phyloP scores from a whole-genome alignment of 139 green algal genomes.

The Chlamydomonas asymmetrica region DNA sequence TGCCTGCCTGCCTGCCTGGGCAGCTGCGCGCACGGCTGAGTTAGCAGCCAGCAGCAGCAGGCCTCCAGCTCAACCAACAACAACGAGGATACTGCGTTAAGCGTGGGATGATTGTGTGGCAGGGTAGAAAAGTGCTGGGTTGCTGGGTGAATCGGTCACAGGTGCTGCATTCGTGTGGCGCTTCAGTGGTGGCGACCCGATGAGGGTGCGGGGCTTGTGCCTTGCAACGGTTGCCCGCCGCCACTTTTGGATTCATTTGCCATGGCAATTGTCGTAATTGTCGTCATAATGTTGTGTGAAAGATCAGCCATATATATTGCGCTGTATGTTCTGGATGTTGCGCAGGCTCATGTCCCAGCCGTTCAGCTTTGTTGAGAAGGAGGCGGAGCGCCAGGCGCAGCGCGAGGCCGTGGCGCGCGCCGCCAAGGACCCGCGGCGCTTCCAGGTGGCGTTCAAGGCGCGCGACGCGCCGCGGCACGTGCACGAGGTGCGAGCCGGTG shows the following conservation, averaged over 20 bases:
- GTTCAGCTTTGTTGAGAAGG: slow-evolving; percentile 56
- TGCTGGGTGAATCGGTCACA: no score
- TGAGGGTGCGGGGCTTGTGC: no score
- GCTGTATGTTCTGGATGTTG: no score
- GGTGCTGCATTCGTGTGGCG: no score
- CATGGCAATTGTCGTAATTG: no score
- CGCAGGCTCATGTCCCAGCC: slow-evolving; percentile 46
- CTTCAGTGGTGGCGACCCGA: no score
- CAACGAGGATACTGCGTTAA: neutral
- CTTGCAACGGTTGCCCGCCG: no score
- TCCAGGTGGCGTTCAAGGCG: slow-evolving; percentile 48
- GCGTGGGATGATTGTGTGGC: no score
- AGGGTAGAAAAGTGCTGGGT: no score
- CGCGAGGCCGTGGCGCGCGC: slow-evolving; percentile 15
- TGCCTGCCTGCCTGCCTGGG: neutral
- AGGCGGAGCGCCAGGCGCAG: slow-evolving; percentile 29
- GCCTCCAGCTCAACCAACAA: neutral
- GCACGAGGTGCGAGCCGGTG: slow-evolving; percentile 17
- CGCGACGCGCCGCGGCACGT: slow-evolving; percentile 24
- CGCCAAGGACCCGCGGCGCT: slow-evolving; percentile 54
- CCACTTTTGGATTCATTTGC: no score
- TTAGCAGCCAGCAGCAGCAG: neutral
- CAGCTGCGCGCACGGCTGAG: neutral
- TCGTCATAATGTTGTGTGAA: no score
- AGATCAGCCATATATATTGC: no score